Percentiles rank a stretch among this genome's conserved stretches.
These are phyloP conservation scores for Fragilaria crotonensis DNA, from an alignment of 108 stramenopile genomes.

Conservation along the genomic window DNA sequence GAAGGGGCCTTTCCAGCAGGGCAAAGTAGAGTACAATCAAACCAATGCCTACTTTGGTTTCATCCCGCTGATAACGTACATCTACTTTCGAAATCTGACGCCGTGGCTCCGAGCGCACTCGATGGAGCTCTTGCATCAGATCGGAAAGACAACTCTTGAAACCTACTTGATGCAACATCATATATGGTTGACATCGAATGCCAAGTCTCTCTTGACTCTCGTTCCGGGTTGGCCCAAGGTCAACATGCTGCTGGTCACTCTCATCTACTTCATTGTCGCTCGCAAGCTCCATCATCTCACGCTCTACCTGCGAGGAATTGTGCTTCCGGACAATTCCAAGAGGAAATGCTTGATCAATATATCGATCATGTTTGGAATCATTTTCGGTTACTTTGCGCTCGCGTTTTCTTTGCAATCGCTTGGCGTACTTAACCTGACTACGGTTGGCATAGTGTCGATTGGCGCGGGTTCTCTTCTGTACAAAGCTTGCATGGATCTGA, in stretches of 20 bases:
- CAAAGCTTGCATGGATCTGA: constrained; percentile 39
- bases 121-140: constrained; percentile 78
- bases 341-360: constrained; percentile 45
- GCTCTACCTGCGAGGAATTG: constrained; percentile 53
- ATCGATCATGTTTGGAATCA: constrained; percentile 20
- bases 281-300: constrained; percentile 65
- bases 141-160: constrained; percentile 96
- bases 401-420: constrained; percentile 33
- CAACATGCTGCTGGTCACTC: constrained; percentile 66
- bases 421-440: constrained; percentile 23
- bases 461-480: constrained; percentile 48
- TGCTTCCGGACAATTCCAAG: constrained; percentile 54
- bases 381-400: constrained; percentile 36
- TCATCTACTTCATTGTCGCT: constrained; percentile 48
- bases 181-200: constrained; percentile 89
- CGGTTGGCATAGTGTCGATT: constrained; percentile 32
- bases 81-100: constrained; percentile 91
- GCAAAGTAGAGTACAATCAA: constrained; percentile 86
- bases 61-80: constrained; percentile 86
- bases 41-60: constrained; percentile 95
- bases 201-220: constrained; percentile 68
- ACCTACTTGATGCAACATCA: constrained; percentile 99
- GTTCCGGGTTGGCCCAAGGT: constrained; percentile 75
- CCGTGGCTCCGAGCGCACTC: constrained; percentile 76
- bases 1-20: constrained; percentile 59